phyloP scores from a whole-genome alignment of 257 asterid genomes.

The Primulina eburnea region DNA sequence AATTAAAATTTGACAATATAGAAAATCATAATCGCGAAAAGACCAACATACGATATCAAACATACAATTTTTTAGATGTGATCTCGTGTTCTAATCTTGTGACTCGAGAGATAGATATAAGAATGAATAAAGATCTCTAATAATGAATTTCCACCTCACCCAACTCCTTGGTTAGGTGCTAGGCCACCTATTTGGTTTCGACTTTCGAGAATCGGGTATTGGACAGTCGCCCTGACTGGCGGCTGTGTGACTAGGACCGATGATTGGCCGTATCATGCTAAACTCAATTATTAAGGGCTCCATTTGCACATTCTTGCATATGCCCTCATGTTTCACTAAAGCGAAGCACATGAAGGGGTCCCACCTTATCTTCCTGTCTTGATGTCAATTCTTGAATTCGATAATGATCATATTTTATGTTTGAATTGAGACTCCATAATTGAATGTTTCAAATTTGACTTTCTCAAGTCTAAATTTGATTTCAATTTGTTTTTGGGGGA shows the following conservation, averaged over 20 bases:
- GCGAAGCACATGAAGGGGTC: constrained; percentile 32
- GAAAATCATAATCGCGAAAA: too few species aligned
- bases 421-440: neutral
- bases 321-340: constrained; percentile 31
- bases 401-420: neutral
- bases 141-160: neutral
- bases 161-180: too few species aligned
- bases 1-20: too few species aligned
- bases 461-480: too few species aligned
- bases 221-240: constrained; percentile 19
- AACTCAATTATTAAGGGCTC: constrained; percentile 23
- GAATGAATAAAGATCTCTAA: too few species aligned
- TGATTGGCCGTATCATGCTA: constrained; percentile 18
- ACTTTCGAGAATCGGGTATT: too few species aligned
- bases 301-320: constrained; percentile 33
- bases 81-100: too few species aligned
- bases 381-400: constrained; percentile 8
- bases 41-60: too few species aligned
- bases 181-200: too few species aligned
- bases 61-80: too few species aligned
- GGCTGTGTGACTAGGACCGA: constrained; percentile 13
- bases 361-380: constrained; percentile 36
- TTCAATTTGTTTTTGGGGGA: too few species aligned
- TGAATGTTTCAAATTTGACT: neutral
- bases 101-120: too few species aligned